Evolutionary conservation across 306 rosid species (phyloP).

Genomic region (Quercus cerris): DNA sequence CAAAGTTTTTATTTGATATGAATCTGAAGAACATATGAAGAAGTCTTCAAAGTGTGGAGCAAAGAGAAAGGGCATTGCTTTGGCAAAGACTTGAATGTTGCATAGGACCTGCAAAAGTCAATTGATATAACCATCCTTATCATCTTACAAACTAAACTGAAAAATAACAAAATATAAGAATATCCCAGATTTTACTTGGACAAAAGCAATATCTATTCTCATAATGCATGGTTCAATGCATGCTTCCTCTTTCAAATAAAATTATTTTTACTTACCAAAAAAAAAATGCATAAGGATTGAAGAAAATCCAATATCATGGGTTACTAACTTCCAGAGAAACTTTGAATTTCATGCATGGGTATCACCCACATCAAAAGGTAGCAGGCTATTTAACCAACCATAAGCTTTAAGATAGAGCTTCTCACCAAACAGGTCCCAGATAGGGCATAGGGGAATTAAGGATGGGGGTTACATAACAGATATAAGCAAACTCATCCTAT

Average conservation of each 20-base stretch:
- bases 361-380: background rate
- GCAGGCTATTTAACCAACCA: too few relatives aligned
- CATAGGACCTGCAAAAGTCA: constrained; percentile 68
- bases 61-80: constrained; percentile 86
- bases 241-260: too few relatives aligned
- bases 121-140: constrained; percentile 28
- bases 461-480: too few relatives aligned
- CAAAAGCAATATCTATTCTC: constrained; percentile 1
- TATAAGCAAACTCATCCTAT: too few relatives aligned
- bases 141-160: constrained; percentile 1
- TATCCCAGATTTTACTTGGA: constrained; percentile 16
- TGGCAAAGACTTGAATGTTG: constrained; percentile 94
- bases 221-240: background rate
- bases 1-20: constrained; percentile 79
- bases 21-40: constrained; percentile 74
- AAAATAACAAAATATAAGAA: constrained; percentile 9
- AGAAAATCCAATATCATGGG: background rate
- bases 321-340: background rate
- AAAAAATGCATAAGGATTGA: background rate
- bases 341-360: background rate
- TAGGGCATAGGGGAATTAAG: too few relatives aligned
- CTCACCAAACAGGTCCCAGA: too few relatives aligned
- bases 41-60: constrained; percentile 78
- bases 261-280: too few relatives aligned
- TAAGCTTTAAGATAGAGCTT: too few relatives aligned